Conservation (phyloP, 2,329 filamentous ascomycete genomes). For the Escovopsis weberi region DNA sequence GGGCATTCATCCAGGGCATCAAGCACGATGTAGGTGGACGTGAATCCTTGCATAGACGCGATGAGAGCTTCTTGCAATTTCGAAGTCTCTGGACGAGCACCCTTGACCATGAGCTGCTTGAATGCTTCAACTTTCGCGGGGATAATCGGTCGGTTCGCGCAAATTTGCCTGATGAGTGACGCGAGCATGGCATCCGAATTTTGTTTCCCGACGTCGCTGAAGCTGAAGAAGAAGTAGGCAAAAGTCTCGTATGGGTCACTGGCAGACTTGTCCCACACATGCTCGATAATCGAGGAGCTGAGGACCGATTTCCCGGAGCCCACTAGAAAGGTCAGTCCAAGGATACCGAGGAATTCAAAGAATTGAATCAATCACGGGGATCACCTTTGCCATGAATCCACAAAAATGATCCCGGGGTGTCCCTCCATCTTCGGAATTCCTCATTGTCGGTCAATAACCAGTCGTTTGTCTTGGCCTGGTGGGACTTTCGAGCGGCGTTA, state of each 20-base stretch:
- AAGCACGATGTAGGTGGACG: neutral
- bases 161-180: neutral
- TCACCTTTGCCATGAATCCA: constrained; percentile 3
- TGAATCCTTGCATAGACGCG: neutral
- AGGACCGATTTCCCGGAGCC: neutral
- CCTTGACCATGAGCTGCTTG: neutral
- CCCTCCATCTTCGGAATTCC: neutral
- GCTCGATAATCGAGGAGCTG: neutral
- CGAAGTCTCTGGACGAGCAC: neutral
- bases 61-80: neutral
- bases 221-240: neutral
- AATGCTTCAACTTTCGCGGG: neutral
- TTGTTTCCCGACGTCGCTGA: neutral
- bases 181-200: neutral
- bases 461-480: neutral
- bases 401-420: neutral
- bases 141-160: neutral
- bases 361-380: neutral
- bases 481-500: neutral
- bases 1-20: neutral
- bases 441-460: neutral
- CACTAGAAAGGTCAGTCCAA: neutral
- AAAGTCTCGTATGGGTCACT: neutral
- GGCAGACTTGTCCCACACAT: neutral
- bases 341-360: no score